Conservation (phyloP, 768 basidiomycete genomes). For the Lactifluus volemus region DNA sequence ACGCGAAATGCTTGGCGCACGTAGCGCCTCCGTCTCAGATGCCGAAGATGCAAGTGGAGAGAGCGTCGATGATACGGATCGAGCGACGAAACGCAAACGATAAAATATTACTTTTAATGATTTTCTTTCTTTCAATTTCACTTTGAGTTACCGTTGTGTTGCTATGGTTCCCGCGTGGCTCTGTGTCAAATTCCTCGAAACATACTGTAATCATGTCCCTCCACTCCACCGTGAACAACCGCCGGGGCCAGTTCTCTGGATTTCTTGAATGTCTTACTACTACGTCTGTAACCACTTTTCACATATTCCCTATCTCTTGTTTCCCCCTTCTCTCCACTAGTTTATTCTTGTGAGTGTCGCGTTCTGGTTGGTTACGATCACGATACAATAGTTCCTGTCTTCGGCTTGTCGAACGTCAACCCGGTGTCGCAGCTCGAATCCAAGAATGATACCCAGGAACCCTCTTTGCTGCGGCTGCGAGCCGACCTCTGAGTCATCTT, state of each 20-base stretch:
- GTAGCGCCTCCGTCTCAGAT: slow-evolving; percentile 14
- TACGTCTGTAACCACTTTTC: slow-evolving; percentile 1
- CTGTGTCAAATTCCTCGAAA: background rate
- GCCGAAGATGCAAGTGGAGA: slow-evolving; percentile 15
- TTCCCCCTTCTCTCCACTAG: background rate
- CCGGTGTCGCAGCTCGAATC: background rate
- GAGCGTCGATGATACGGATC: slow-evolving; percentile 5
- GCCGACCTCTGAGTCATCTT: background rate
- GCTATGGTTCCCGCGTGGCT: background rate
- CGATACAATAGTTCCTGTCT: background rate
- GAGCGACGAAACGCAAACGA: slow-evolving; percentile 14
- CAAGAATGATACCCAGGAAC: background rate
- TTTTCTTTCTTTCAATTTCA: background rate
- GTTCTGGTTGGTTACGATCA: slow-evolving; percentile 1
- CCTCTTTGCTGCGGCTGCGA: background rate
- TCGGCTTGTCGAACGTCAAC: background rate
- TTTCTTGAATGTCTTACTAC: slow-evolving; percentile 2
- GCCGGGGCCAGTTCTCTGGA: background rate
- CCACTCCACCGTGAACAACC: background rate
- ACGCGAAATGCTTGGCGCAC: slow-evolving; percentile 2
- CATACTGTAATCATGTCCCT: background rate
- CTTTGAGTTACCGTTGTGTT: background rate
- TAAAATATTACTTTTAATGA: background rate
- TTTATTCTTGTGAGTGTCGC: background rate
- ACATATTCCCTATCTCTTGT: background rate